A percentile compares a stretch with the other conserved stretches of the same genome.
phyloP scores from a whole-genome alignment of 495 filamentous ascomycete species.

The Platismatia glauca region DNA sequence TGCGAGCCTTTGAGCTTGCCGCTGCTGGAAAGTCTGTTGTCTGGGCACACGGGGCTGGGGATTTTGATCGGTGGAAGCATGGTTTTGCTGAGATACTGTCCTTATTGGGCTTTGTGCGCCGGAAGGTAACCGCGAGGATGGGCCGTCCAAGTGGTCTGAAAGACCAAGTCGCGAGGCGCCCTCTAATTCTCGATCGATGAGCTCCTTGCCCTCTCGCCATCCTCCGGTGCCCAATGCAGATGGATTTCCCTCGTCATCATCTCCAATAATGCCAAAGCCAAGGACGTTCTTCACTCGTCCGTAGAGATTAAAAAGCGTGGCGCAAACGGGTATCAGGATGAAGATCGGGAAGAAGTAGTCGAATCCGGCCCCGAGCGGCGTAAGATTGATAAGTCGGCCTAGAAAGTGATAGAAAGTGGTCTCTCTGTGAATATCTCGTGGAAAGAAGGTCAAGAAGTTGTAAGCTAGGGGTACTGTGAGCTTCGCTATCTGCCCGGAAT shows the following conservation, averaged over 20 bases:
- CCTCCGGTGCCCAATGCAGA: constrained; percentile 65
- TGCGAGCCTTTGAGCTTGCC: constrained; percentile 26
- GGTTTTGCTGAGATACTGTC: not conserved
- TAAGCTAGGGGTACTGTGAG: constrained; percentile 87
- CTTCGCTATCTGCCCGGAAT: constrained; percentile 78
- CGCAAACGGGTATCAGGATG: constrained; percentile 72
- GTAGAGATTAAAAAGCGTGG: constrained; percentile 80
- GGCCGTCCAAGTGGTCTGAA: constrained; percentile 28
- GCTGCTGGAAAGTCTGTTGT: constrained; percentile 11
- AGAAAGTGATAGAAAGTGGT: constrained; percentile 86
- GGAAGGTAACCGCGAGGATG: constrained; percentile 11
- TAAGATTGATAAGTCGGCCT: constrained; percentile 75
- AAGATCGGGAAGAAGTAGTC: constrained; percentile 81
- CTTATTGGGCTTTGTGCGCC: constrained; percentile 6
- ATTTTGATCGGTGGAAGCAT: not conserved
- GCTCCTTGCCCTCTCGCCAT: constrained; percentile 88
- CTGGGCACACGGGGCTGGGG: constrained; percentile 10
- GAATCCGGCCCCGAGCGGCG: constrained; percentile 73
- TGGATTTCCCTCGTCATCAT: constrained; percentile 55
- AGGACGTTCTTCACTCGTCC: constrained; percentile 65
- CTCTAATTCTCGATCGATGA: constrained; percentile 83
- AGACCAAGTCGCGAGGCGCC: constrained; percentile 47
- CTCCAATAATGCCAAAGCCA: constrained; percentile 67
- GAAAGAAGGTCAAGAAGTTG: constrained; percentile 89
- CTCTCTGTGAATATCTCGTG: constrained; percentile 49